Evolutionary conservation across 1,284 basidiomycete species (phyloP).

Genomic region (Cutaneotrichosporon spelunceum): DNA sequence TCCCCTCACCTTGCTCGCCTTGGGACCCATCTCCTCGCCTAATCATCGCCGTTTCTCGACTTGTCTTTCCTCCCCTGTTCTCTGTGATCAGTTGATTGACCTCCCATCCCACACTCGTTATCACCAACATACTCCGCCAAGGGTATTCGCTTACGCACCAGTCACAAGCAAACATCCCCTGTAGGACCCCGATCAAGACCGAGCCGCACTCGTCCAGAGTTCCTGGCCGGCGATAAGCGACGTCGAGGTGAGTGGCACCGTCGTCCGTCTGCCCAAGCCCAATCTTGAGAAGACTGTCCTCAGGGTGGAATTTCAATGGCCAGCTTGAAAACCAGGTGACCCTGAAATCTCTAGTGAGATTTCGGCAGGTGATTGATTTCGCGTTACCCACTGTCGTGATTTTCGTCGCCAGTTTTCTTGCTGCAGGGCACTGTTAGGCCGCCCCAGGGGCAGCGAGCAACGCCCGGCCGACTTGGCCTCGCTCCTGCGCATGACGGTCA

Average conservation of each 20-base stretch:
- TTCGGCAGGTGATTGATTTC: not conserved
- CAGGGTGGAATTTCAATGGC: not conserved
- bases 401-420: not conserved
- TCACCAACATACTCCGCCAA: not conserved
- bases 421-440: not conserved
- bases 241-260: not conserved
- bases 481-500: conserved; percentile 14
- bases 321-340: not conserved
- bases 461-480: conserved; percentile 8
- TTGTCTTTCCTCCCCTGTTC: not conserved
- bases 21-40: not conserved
- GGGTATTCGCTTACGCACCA: not conserved
- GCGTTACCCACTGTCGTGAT: not conserved
- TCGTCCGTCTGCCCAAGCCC: no score
- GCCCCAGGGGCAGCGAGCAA: not conserved
- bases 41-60: not conserved
- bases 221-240: not conserved
- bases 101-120: not conserved
- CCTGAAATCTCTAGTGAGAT: conserved; percentile 3
- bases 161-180: not conserved
- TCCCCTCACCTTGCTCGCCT: not conserved
- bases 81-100: not conserved
- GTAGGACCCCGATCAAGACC: not conserved
- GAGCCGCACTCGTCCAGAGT: not conserved
- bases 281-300: no score